Evolutionary conservation across 257 asterid genomes (phyloP).

Genomic region (Anisodus acutangulus): DNA sequence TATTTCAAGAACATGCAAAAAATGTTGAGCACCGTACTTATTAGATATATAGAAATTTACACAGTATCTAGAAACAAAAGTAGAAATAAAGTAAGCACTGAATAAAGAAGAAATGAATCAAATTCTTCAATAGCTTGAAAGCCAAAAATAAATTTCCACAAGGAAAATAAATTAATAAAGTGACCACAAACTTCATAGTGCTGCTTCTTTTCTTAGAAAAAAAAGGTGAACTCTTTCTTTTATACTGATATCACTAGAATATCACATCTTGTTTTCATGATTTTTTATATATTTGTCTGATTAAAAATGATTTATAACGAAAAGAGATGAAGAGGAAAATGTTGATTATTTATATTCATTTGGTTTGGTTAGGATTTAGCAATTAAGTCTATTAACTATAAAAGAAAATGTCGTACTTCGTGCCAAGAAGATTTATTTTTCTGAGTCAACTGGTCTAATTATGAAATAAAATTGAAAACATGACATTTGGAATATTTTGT

Average conservation of each 20-base stretch:
- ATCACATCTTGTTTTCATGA: neutral
- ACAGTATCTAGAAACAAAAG: neutral
- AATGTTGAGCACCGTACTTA: neutral
- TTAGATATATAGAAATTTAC: neutral
- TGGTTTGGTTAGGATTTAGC: neutral
- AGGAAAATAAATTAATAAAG: neutral
- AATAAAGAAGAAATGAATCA: slow-evolving; percentile 22
- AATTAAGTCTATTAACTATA: neutral
- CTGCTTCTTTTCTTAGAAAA: neutral
- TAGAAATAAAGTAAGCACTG: neutral
- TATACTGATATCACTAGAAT: neutral
- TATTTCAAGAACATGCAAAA: neutral
- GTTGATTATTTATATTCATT: neutral
- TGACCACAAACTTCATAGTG: neutral
- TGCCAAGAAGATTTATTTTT: neutral
- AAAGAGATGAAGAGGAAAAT: neutral
- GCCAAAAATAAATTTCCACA: neutral
- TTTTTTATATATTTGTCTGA: neutral
- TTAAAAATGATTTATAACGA: neutral
- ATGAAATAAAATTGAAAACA: neutral
- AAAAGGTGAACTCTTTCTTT: neutral
- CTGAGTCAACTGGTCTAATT: neutral
- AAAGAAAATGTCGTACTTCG: neutral
- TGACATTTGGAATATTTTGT: neutral
- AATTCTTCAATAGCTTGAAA: slow-evolving; percentile 9